Evolutionary conservation across 805 yeast genomes (phyloP).

Genomic region (Monosporozyma aerobia): DNA sequence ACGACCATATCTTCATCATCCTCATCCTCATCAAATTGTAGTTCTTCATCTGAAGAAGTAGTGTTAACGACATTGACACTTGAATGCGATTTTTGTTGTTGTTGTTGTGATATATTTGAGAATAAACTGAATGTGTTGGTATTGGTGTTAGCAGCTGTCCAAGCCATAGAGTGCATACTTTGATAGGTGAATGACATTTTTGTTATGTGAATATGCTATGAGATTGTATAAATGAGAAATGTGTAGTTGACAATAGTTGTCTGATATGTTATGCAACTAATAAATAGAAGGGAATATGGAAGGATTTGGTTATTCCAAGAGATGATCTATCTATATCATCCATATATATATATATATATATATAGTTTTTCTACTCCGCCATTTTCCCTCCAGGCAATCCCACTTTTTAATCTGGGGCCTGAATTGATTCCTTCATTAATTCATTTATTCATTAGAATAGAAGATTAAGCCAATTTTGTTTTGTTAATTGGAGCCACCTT

Average conservation of each 20-base stretch:
- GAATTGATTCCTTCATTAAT: no score
- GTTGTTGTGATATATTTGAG: not conserved
- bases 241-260: not conserved
- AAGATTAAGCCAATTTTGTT: no score
- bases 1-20: slow-evolving; percentile 25
- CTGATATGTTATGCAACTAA: no score
- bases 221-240: not conserved
- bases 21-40: not conserved
- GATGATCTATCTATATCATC: no score
- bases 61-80: not conserved
- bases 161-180: not conserved
- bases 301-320: no score
- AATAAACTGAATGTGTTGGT: not conserved
- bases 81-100: not conserved
- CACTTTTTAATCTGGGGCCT: no score
- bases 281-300: no score
- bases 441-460: no score
- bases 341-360: no score
- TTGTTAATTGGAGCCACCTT: no score
- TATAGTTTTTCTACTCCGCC: not conserved
- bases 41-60: not conserved
- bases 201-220: not conserved
- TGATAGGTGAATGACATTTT: not conserved
- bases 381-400: no score
- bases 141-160: not conserved